Evolutionary conservation across 1,284 basidiomycete species (phyloP), one percentile per base, ranked within the genome.

Genomic region (Trichosporon sp.): DNA sequence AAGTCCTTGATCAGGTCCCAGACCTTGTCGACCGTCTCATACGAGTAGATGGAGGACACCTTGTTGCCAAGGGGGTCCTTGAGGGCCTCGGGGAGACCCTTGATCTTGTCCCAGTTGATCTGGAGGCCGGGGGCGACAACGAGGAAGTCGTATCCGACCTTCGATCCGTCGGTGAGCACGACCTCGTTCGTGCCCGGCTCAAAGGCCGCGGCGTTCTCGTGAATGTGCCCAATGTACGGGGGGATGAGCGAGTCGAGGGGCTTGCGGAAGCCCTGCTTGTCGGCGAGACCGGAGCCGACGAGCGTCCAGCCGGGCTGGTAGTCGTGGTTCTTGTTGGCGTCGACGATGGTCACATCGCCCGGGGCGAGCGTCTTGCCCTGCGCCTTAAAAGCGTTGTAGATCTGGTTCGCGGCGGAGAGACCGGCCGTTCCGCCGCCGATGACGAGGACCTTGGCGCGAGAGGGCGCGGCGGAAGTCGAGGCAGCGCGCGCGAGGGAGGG

Each of bases 1-100:
- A 96, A 87, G 8, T 87, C 86, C 71, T 92, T 89, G 65, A 96
- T 90, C 76, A 94, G 89, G 66, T 87, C 85, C 92, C 92, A 96
- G 3, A 90, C 89, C 84, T 94, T 95, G 84, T 96, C 92, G 78
- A 90, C 92, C 11, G 92, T 92, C 68, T 92, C 88, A 81, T 92
- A 93, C 0, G 91, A 92, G 86, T 98, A 98, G 75, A 97, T 97
- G n/a, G 91, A 91, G 4, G 92, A 92, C 51, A 98, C 94, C n/a
- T 91, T 91, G 4, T 91, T 91, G 2, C 85, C 82, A 37, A 73
- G 64, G 12, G 92, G 88, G 81, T 96, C 90, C 35, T 87, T 86
- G 31, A 99, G 88, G 0, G 94, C 96, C 74, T 89, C 87, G 26
- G 89, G 83, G 8, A 99, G 87, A 6, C 95, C 95, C 76, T 90